These are phyloP conservation scores for Penicillium aurantiogriseum DNA, from an alignment of 2,329 filamentous ascomycete genomes.

Conservation along the genomic window DNA sequence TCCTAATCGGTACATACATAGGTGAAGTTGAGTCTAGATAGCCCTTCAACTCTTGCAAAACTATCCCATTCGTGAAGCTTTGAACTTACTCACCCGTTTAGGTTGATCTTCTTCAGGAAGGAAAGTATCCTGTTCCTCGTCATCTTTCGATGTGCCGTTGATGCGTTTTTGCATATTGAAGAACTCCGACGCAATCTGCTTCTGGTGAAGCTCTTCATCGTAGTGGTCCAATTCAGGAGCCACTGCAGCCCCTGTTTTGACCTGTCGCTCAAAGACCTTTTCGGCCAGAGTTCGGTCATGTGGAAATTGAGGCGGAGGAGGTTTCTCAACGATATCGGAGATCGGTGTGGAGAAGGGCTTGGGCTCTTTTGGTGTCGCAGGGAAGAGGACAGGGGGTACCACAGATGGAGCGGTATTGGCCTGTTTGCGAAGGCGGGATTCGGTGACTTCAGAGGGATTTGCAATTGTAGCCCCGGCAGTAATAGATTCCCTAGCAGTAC, in stretches of 20 bases:
- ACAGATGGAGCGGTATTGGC: slow-evolving; percentile 21
- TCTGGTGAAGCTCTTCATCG: slow-evolving; percentile 68
- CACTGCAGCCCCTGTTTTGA: slow-evolving; percentile 29
- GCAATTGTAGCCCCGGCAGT: slow-evolving; percentile 12
- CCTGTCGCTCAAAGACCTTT: slow-evolving; percentile 54
- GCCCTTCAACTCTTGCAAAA: neutral
- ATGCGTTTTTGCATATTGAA: slow-evolving; percentile 78
- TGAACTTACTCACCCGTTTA: slow-evolving; percentile 48
- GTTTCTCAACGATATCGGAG: slow-evolving; percentile 19
- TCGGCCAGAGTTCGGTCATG: slow-evolving; percentile 57
- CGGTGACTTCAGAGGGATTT: slow-evolving; percentile 19
- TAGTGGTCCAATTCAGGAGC: slow-evolving; percentile 62
- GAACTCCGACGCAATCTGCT: slow-evolving; percentile 79
- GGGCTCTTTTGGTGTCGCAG: slow-evolving; percentile 36
- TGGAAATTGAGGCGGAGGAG: slow-evolving; percentile 36
- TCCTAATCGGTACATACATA: neutral
- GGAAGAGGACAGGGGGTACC: slow-evolving; percentile 37
- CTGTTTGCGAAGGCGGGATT: slow-evolving; percentile 23
- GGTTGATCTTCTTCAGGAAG: slow-evolving; percentile 62
- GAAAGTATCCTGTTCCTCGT: slow-evolving; percentile 66
- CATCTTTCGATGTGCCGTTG: slow-evolving; percentile 69
- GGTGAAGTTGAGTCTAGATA: neutral
- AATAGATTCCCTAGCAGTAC: slow-evolving; percentile 1
- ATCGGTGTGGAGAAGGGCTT: slow-evolving; percentile 44
- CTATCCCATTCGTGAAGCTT: slow-evolving; percentile 45